Percentiles rank a stretch among this genome's conserved stretches.
These are phyloP conservation scores for Dendrobium officinale DNA, from an alignment of 106 monocot species.

Conservation along the genomic window DNA sequence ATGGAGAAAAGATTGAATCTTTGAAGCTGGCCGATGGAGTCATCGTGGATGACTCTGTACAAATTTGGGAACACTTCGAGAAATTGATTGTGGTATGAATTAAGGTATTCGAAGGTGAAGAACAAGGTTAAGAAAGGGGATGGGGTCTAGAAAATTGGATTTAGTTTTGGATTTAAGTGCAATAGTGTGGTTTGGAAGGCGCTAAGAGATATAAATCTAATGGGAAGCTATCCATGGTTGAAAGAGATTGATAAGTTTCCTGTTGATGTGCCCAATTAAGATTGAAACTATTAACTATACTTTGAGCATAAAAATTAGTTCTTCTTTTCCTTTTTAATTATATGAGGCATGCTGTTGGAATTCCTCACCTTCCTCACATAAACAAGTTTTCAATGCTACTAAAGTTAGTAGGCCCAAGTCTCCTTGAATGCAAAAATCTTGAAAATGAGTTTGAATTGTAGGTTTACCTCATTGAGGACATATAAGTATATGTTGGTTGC, in stretches of 20 bases:
- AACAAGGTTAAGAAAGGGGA: background rate
- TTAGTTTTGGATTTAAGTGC: constrained; percentile 5
- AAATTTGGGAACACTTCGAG: constrained; percentile 9
- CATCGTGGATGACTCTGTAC: constrained; percentile 16
- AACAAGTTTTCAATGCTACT: too few relatives aligned
- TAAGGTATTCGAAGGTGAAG: constrained; percentile 7
- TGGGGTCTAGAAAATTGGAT: background rate
- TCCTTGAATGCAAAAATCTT: too few relatives aligned
- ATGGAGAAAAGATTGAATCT: background rate
- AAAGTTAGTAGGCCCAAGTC: too few relatives aligned
- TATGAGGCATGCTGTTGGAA: too few relatives aligned
- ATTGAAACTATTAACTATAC: too few relatives aligned
- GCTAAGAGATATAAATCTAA: background rate
- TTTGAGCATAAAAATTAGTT: too few relatives aligned
- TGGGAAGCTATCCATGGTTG: background rate
- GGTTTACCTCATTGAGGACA: too few relatives aligned
- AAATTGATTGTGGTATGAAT: constrained; percentile 12
- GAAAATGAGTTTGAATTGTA: too few relatives aligned
- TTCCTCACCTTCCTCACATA: too few relatives aligned
- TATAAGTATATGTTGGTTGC: too few relatives aligned
- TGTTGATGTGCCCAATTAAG: background rate
- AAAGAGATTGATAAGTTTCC: constrained; percentile 2
- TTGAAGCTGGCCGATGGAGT: background rate
- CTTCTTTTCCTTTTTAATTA: too few relatives aligned
- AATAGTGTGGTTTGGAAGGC: constrained; percentile 6